Evolutionary conservation across 192 early-diverging fungal genomes (phyloP), one percentile per base, ranked within the genome.

Genomic region (Backusella psychrophila): DNA sequence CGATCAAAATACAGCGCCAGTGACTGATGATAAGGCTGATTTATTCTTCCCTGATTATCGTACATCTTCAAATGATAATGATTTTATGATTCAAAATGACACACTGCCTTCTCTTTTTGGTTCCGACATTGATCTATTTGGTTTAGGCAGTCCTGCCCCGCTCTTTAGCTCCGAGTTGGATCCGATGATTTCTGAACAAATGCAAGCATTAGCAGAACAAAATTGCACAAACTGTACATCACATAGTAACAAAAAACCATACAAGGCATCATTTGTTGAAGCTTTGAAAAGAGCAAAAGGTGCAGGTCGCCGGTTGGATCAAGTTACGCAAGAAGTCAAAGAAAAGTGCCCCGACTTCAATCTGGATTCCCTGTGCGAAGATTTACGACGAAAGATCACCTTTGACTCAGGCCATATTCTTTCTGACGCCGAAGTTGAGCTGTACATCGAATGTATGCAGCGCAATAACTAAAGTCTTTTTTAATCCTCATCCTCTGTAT

Each of bases 401-500:
- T 49, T 71, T 49, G 44, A 71, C 21, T 71, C 39, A 6, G 15
- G 42, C 1, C 70, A 71, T 19, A 49, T 71, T 21, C 39, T 71
- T 12, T 31, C 70, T 23, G 70, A 71, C 46, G 70, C 39, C 19
- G 70, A 71, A 46, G 70, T 71, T 6, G 44, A 71, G 23, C 44
- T 71, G 23, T 49, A 49, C 42, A 71, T 71, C 29, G 42, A 71
- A 49, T 71, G 70, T 31, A 71, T 71, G 7, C 39, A 71, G 29
- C 35, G 70, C 26, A 71, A 71, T 44, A 31, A 26, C 21, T 71
- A 46, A 44, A 23, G 11, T 26, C 36, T 15, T 70, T 41, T 41
- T 44, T 46, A 63, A 4, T 29, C 56, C 26, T 14, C 26, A 63
- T 63, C 56, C 56, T 63, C 12, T 63, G 56, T 63, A 63, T 63